A percentile compares a stretch with the other conserved stretches of the same genome.
Evolutionary conservation across 176 grass and related monocot genomes (phyloP).

Genomic region (Canna indica): DNA sequence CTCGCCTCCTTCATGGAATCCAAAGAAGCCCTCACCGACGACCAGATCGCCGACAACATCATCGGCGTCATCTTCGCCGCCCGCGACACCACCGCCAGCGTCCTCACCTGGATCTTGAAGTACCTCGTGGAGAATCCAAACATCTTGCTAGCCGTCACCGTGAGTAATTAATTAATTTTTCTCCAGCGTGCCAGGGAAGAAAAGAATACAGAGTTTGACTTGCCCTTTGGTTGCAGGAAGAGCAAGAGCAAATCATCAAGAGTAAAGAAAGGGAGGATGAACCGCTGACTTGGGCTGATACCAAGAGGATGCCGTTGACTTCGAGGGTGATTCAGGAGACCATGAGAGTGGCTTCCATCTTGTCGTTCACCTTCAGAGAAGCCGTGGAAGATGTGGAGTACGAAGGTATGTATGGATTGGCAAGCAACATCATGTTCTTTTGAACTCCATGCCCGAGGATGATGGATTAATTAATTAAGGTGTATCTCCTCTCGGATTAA

Average conservation of each 20-base stretch:
- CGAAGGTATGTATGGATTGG: slow-evolving; percentile 41
- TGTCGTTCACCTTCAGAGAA: slow-evolving; percentile 97
- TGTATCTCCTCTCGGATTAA: background rate
- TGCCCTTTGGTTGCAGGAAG: slow-evolving; percentile 36
- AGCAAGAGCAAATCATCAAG: slow-evolving; percentile 63
- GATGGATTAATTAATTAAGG: no score
- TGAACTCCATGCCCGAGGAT: no score
- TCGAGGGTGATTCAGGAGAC: slow-evolving; percentile 91
- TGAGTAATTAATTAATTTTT: slow-evolving; percentile 23
- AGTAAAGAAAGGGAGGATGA: slow-evolving; percentile 30
- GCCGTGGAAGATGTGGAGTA: slow-evolving; percentile 95
- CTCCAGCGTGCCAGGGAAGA: no score
- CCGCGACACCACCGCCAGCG: slow-evolving; percentile 89
- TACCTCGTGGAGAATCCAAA: slow-evolving; percentile 77
- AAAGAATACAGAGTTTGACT: no score
- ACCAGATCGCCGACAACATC: slow-evolving; percentile 87
- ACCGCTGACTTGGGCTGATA: slow-evolving; percentile 60
- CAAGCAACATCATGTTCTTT: no score
- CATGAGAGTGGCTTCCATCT: slow-evolving; percentile 92
- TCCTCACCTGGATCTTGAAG: slow-evolving; percentile 98
- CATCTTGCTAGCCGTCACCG: slow-evolving; percentile 64
- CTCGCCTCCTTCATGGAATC: slow-evolving; percentile 76
- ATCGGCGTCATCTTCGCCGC: slow-evolving; percentile 93
- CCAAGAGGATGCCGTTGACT: slow-evolving; percentile 63
- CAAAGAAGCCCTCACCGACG: slow-evolving; percentile 72